These are phyloP conservation scores for Neonectria magnoliae DNA, from an alignment of 2,329 filamentous ascomycete genomes.

Conservation along the genomic window DNA sequence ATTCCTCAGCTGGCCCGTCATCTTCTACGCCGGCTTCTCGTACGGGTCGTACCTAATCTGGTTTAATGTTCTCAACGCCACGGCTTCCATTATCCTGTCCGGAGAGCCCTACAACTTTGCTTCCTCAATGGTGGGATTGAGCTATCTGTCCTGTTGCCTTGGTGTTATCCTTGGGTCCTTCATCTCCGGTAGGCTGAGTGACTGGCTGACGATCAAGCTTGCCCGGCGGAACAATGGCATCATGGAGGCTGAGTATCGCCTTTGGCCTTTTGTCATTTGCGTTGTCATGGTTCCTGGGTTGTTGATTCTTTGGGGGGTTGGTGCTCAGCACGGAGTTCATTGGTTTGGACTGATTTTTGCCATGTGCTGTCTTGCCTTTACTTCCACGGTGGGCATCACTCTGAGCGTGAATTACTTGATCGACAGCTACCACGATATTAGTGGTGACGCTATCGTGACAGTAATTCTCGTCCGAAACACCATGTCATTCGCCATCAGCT, in stretches of 20 bases:
- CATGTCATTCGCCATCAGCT: conserved; percentile 49
- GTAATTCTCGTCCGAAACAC: conserved; percentile 53
- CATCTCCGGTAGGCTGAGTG: conserved; percentile 48
- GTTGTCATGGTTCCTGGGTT: conserved; percentile 43
- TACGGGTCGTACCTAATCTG: conserved; percentile 55
- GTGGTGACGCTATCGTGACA: conserved; percentile 51
- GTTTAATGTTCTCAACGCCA: conserved; percentile 58
- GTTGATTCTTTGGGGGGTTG: conserved; percentile 48
- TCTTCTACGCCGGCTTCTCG: conserved; percentile 55
- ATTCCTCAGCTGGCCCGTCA: conserved; percentile 53
- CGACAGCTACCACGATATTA: conserved; percentile 53
- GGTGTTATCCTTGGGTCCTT: conserved; percentile 45
- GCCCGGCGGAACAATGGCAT: conserved; percentile 54
- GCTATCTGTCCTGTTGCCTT: conserved; percentile 50
- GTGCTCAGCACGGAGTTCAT: conserved; percentile 50
- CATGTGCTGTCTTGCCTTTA: conserved; percentile 50
- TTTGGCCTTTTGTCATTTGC: conserved; percentile 52
- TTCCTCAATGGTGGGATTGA: conserved; percentile 51
- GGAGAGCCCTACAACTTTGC: conserved; percentile 51
- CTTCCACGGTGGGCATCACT: conserved; percentile 48
- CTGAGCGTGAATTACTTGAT: conserved; percentile 53
- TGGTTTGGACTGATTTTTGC: conserved; percentile 55
- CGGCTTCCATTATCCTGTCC: conserved; percentile 52
- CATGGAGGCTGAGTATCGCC: conserved; percentile 53
- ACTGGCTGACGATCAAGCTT: conserved; percentile 50